Evolutionary conservation across 495 filamentous ascomycete genomes (phyloP).

Genomic region (Hyaloscypha hepaticicola): DNA sequence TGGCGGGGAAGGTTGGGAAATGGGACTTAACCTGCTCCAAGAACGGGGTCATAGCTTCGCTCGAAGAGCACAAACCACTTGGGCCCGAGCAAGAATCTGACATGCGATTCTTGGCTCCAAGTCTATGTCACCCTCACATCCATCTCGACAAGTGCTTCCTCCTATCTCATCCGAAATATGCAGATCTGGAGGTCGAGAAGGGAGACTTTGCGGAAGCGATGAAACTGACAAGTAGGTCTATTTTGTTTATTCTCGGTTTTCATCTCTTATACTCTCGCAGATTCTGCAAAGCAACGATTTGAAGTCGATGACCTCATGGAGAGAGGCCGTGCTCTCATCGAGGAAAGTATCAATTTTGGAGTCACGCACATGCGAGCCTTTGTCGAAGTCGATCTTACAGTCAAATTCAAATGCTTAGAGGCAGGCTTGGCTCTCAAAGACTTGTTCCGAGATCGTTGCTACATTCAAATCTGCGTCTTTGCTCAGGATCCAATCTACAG

Average conservation of each 20-base stretch:
- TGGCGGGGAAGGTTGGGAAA: constrained; percentile 26
- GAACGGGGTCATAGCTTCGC: constrained; percentile 23
- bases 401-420: constrained; percentile 56
- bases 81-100: neutral
- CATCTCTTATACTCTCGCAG: constrained; percentile 18
- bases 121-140: constrained; percentile 72
- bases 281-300: constrained; percentile 62
- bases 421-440: constrained; percentile 58
- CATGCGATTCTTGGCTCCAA: constrained; percentile 47
- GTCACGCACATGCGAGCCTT: constrained; percentile 74
- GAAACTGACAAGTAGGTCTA: constrained; percentile 45
- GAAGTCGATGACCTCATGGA: constrained; percentile 56
- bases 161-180: constrained; percentile 54
- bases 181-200: constrained; percentile 53
- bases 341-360: constrained; percentile 63
- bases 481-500: constrained; percentile 72
- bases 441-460: constrained; percentile 52
- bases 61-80: constrained; percentile 9
- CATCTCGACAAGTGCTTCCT: constrained; percentile 77
- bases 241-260: constrained; percentile 7
- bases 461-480: constrained; percentile 71
- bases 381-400: constrained; percentile 68
- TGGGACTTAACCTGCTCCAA: constrained; percentile 28
- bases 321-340: constrained; percentile 64
- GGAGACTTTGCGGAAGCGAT: constrained; percentile 70